These are phyloP conservation scores for Haplosporangium gracile DNA, from an alignment of 192 early-diverging fungal species.

Conservation along the genomic window DNA sequence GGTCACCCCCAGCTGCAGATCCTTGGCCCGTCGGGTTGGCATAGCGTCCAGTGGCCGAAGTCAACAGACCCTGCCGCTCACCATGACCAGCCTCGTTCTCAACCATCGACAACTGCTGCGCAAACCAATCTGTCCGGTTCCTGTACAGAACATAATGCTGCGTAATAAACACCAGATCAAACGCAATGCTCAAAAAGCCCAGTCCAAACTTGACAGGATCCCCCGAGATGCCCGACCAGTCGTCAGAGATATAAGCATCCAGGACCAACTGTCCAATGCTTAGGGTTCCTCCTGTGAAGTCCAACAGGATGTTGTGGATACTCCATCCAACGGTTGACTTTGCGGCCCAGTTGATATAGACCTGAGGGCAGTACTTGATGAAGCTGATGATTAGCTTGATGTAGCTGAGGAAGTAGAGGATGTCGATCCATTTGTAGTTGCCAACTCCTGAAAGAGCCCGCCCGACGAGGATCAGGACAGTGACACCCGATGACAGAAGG, in stretches of 20 bases:
- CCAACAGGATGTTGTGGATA: slow-evolving; percentile 89
- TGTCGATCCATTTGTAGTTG: slow-evolving; percentile 62
- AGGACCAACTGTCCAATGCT: slow-evolving; percentile 83
- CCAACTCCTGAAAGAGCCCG: not conserved
- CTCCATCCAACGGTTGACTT: slow-evolving; percentile 93
- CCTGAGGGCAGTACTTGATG: slow-evolving; percentile 86
- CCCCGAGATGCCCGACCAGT: slow-evolving; percentile 59
- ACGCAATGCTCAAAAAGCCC: slow-evolving; percentile 81
- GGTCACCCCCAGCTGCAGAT: not conserved
- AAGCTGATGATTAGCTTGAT: slow-evolving; percentile 86
- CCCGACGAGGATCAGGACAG: not conserved
- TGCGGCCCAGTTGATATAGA: slow-evolving; percentile 76
- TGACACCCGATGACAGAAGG: slow-evolving; percentile 44
- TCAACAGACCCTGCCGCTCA: slow-evolving; percentile 28
- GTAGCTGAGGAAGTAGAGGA: slow-evolving; percentile 80
- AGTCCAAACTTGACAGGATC: slow-evolving; percentile 82
- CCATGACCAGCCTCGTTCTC: not conserved
- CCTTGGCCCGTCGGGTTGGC: not conserved
- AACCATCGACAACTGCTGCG: not conserved
- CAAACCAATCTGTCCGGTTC: slow-evolving; percentile 46
- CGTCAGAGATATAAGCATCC: slow-evolving; percentile 69
- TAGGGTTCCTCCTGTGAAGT: slow-evolving; percentile 85
- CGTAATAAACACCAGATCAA: slow-evolving; percentile 86
- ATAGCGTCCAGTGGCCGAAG: not conserved
- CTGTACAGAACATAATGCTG: slow-evolving; percentile 89